A percentile compares a stretch with the other conserved stretches of the same genome.
phyloP scores from a whole-genome alignment of 768 basidiomycete genomes.

The Russula abietina region DNA sequence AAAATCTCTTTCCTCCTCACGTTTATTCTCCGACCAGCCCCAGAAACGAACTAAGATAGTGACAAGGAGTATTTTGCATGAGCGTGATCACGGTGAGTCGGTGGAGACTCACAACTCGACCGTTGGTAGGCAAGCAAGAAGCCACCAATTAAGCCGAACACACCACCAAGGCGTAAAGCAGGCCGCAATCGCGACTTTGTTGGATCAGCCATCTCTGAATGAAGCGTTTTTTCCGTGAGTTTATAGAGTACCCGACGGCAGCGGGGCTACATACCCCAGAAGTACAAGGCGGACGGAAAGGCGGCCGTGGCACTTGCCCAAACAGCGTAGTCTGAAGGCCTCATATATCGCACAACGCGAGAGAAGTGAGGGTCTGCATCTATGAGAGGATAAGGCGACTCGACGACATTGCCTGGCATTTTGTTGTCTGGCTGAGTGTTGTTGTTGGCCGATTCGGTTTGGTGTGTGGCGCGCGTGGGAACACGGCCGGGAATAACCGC shows the following conservation, averaged over 20 bases:
- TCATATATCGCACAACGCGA: slow-evolving; percentile 85
- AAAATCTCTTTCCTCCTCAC: slow-evolving; percentile 72
- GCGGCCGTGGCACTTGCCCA: slow-evolving; percentile 79
- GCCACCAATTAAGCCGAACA: slow-evolving; percentile 83
- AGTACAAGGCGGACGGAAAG: slow-evolving; percentile 73
- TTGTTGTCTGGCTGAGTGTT: slow-evolving; percentile 8
- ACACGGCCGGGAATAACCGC: slow-evolving; percentile 14
- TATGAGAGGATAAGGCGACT: slow-evolving; percentile 82
- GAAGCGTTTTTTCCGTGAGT: slow-evolving; percentile 22
- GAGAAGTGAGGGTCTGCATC: slow-evolving; percentile 87
- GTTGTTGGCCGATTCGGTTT: neutral
- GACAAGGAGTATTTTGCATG: neutral
- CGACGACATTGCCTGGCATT: slow-evolving; percentile 50
- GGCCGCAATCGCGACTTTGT: slow-evolving; percentile 36
- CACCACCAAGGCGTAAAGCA: slow-evolving; percentile 50
- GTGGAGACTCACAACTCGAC: slow-evolving; percentile 62
- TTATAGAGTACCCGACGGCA: slow-evolving; percentile 18
- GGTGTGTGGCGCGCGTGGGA: slow-evolving; percentile 16
- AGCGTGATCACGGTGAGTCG: slow-evolving; percentile 10
- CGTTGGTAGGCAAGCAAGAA: slow-evolving; percentile 92
- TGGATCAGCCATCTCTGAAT: slow-evolving; percentile 43
- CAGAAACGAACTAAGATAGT: slow-evolving; percentile 71
- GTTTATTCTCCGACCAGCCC: slow-evolving; percentile 88
- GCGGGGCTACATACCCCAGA: slow-evolving; percentile 54
- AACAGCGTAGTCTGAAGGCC: slow-evolving; percentile 77